Percentiles rank a stretch among this genome's conserved stretches.
Conservation (phyloP, 164 flowering plant genomes). For the Paratinospora sagittata region DNA sequence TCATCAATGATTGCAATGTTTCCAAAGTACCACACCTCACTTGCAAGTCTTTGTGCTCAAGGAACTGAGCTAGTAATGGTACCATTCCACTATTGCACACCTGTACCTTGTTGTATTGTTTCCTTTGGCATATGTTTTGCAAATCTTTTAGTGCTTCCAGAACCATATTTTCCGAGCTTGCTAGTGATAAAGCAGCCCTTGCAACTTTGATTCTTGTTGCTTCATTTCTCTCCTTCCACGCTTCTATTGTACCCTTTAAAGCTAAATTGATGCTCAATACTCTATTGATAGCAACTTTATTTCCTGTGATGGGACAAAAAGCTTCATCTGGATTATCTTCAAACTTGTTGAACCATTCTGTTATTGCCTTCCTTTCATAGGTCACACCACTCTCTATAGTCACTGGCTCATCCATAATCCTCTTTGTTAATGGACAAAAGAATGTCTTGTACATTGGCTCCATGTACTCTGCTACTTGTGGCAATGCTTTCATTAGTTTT, state of each 20-base stretch:
- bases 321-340: conserved; percentile 24
- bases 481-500: neutral
- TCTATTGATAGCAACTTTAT: conserved; percentile 35
- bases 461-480: conserved; percentile 31
- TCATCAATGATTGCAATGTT: conserved; percentile 35
- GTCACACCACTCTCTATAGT: conserved; percentile 66
- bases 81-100: conserved; percentile 41
- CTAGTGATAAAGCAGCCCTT: conserved; percentile 54
- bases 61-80: conserved; percentile 38
- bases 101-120: conserved; percentile 34
- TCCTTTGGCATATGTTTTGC: conserved; percentile 38
- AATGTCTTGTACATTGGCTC: conserved; percentile 62
- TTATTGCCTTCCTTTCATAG: conserved; percentile 55
- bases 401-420: conserved; percentile 75
- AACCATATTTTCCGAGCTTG: conserved; percentile 54
- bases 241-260: conserved; percentile 57
- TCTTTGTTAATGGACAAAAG: conserved; percentile 65
- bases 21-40: conserved; percentile 47
- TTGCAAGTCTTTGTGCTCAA: conserved; percentile 34
- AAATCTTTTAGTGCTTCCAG: conserved; percentile 58
- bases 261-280: conserved; percentile 45
- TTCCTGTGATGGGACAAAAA: conserved; percentile 59
- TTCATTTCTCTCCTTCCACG: conserved; percentile 75
- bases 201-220: conserved; percentile 51
- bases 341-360: conserved; percentile 41